Percentiles rank a stretch among this genome's conserved stretches.
phyloP scores from a whole-genome alignment of 2,329 filamentous ascomycete species.

The Xylaria sp. region DNA sequence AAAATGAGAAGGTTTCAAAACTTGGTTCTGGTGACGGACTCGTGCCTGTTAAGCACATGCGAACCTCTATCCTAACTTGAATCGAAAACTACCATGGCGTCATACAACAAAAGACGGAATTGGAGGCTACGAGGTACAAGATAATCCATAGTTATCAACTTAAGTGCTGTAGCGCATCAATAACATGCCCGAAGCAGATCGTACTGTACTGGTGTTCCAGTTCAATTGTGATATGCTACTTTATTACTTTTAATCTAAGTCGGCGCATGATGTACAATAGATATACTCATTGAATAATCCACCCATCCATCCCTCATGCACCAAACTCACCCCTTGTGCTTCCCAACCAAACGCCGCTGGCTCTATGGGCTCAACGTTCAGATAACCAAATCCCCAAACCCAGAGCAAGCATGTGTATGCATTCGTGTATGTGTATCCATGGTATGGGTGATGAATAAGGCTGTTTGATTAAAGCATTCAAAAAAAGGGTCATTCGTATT shows the following conservation, averaged over 20 bases:
- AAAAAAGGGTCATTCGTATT: background rate
- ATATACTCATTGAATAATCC: background rate
- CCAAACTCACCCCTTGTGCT: background rate
- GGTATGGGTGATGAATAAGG: background rate
- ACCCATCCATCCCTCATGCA: background rate
- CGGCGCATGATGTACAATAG: background rate
- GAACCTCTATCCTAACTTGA: too few relatives aligned
- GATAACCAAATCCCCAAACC: background rate
- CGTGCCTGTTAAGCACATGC: too few relatives aligned
- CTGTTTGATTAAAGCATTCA: background rate
- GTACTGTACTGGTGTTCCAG: too few relatives aligned
- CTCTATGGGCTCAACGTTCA: background rate
- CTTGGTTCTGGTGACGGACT: too few relatives aligned
- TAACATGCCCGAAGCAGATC: background rate
- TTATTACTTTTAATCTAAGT: background rate
- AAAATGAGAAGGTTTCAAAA: too few relatives aligned
- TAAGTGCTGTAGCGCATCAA: too few relatives aligned
- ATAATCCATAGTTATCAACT: too few relatives aligned
- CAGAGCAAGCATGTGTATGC: conserved; percentile 24
- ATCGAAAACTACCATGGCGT: too few relatives aligned
- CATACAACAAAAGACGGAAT: too few relatives aligned
- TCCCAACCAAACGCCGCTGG: background rate
- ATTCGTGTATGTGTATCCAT: conserved; percentile 15
- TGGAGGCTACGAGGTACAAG: too few relatives aligned
- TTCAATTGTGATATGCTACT: background rate